Conservation (phyloP, 352 stramenopile genomes). For the Elongisporangium anandrum region DNA sequence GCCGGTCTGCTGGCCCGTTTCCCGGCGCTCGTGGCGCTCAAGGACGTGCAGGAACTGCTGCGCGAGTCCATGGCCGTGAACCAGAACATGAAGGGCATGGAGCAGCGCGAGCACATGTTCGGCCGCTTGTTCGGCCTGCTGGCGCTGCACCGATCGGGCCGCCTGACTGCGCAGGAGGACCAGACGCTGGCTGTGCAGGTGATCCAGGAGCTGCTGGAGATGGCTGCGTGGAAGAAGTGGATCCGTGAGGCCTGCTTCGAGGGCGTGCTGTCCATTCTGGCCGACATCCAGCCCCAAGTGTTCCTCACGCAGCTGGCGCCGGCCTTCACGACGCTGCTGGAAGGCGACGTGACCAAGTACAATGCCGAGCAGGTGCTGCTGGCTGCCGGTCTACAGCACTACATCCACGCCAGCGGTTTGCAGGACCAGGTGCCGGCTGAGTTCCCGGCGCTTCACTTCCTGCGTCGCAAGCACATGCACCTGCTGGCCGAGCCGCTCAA, state of each 20-base stretch:
- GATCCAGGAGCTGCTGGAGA: slow-evolving; percentile 30
- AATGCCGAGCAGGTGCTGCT: slow-evolving; percentile 82
- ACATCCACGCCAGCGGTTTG: slow-evolving; percentile 43
- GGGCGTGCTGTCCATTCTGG: slow-evolving; percentile 53
- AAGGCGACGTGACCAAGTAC: slow-evolving; percentile 33
- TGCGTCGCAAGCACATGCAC: slow-evolving; percentile 61
- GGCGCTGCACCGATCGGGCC: slow-evolving; percentile 71
- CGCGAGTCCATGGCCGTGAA: slow-evolving; percentile 76
- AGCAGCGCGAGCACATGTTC: slow-evolving; percentile 91
- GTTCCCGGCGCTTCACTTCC: slow-evolving; percentile 35
- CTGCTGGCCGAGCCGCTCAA: slow-evolving; percentile 61
- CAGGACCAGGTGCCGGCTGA: slow-evolving; percentile 26
- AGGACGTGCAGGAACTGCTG: slow-evolving; percentile 54
- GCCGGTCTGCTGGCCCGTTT: slow-evolving; percentile 61
- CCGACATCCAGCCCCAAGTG: slow-evolving; percentile 31
- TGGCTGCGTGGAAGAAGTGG: slow-evolving; percentile 84
- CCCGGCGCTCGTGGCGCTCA: slow-evolving; percentile 26
- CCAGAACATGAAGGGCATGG: slow-evolving; percentile 87
- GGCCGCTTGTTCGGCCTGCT: slow-evolving; percentile 86
- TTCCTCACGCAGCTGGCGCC: slow-evolving; percentile 48
- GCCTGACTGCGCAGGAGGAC: slow-evolving; percentile 35
- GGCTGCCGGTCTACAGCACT: slow-evolving; percentile 67
- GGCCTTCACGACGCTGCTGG: slow-evolving; percentile 21
- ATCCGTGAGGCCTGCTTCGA: slow-evolving; percentile 79
- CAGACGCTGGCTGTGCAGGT: slow-evolving; percentile 33